phyloP scores from a whole-genome alignment of 2,329 filamentous ascomycete species.

The Neodidymelliopsis sp. region DNA sequence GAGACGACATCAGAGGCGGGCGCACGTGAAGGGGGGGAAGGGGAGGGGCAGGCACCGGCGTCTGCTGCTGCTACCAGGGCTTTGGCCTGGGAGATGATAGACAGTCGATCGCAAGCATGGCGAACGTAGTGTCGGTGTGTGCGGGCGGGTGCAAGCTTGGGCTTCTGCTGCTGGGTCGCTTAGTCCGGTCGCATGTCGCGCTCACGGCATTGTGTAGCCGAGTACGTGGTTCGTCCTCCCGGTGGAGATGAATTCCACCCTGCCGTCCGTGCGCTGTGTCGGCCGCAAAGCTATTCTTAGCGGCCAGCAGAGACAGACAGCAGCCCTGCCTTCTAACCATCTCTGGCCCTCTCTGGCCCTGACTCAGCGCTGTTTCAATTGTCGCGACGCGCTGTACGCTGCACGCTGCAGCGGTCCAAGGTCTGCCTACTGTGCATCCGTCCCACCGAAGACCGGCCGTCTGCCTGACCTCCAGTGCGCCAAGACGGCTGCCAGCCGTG shows the following conservation, averaged over 20 bases:
- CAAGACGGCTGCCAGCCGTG: slow-evolving; percentile 13
- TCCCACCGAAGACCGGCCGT: slow-evolving; percentile 23
- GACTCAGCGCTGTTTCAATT: slow-evolving; percentile 20
- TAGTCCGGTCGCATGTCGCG: slow-evolving; percentile 22
- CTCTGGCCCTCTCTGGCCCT: slow-evolving; percentile 9
- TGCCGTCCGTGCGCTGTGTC: slow-evolving; percentile 5
- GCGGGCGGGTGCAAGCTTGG: slow-evolving; percentile 17
- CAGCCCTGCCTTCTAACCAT: slow-evolving; percentile 19
- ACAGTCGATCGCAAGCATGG: slow-evolving; percentile 36
- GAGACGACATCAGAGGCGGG: slow-evolving; percentile 40
- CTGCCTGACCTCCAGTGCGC: slow-evolving; percentile 6
- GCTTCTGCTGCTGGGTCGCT: slow-evolving; percentile 13
- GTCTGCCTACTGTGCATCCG: slow-evolving; percentile 11
- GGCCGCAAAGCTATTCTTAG: slow-evolving; percentile 15
- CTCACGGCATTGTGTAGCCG: slow-evolving; percentile 21
- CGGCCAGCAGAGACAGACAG: slow-evolving; percentile 11
- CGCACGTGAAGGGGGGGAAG: slow-evolving; percentile 31
- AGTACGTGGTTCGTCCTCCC: slow-evolving; percentile 16
- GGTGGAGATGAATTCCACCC: slow-evolving; percentile 7
- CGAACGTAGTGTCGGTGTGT: slow-evolving; percentile 24
- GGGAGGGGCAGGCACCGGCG: slow-evolving; percentile 20
- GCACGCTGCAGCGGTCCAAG: slow-evolving; percentile 9
- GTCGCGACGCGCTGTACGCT: slow-evolving; percentile 11
- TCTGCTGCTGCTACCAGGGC: slow-evolving; percentile 26
- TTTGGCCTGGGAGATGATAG: slow-evolving; percentile 34